Conservation (phyloP, 1,284 basidiomycete genomes). For the Malassezia arunalokei region DNA sequence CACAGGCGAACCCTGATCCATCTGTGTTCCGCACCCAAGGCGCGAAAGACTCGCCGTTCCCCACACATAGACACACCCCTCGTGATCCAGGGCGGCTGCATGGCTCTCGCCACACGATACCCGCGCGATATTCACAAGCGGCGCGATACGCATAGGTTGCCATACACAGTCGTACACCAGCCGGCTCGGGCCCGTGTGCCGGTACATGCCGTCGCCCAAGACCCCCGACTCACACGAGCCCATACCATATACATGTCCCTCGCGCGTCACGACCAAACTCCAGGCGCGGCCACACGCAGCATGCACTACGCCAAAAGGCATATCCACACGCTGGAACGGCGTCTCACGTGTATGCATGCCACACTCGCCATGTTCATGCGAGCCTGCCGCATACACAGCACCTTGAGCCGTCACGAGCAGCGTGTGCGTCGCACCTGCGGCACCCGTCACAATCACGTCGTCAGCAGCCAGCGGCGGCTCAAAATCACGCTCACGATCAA, state of each 20-base stretch:
- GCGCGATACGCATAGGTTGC: not conserved
- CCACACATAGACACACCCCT: constrained; percentile 63
- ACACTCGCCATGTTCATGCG: constrained; percentile 66
- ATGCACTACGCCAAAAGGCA: constrained; percentile 55
- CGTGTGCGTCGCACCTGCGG: constrained; percentile 68
- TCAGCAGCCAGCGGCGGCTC: constrained; percentile 51
- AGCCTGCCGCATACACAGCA: constrained; percentile 68
- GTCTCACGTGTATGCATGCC: constrained; percentile 21
- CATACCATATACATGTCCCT: constrained; percentile 73
- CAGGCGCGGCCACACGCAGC: constrained; percentile 72
- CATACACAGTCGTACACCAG: not conserved
- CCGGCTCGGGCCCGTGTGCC: not conserved
- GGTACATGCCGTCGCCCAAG: constrained; percentile 53
- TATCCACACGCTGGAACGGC: constrained; percentile 47
- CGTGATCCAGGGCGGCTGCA: constrained; percentile 60
- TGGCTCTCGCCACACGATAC: constrained; percentile 80
- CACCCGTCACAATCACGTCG: constrained; percentile 63
- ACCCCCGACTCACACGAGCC: constrained; percentile 88
- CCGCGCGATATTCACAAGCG: constrained; percentile 56
- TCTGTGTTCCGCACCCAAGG: constrained; percentile 60
- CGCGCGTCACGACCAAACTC: constrained; percentile 61
- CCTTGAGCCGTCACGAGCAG: constrained; percentile 71
- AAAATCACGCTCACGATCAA: constrained; percentile 30
- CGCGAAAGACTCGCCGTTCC: constrained; percentile 48
- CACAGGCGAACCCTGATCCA: constrained; percentile 52